Conservation (phyloP, 1,139 yeast genomes). For the Scheffersomyces segobiensis region DNA sequence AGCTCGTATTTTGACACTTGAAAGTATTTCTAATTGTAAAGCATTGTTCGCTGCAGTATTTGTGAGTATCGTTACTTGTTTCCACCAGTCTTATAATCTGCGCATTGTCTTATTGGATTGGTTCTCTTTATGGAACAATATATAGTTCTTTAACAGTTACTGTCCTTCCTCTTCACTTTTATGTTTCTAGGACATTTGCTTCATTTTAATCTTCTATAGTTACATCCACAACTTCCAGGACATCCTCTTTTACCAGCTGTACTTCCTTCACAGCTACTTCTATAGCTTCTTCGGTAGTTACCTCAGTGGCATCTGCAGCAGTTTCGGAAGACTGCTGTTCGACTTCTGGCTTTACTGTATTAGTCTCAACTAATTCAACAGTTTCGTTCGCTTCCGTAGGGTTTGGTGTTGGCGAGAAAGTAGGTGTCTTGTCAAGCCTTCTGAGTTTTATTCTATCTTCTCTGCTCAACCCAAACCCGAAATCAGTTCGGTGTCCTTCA, state of each 20-base stretch:
- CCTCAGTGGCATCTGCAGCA: background rate
- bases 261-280: background rate
- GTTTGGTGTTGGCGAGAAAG: background rate
- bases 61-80: too few species aligned
- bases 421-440: conserved; percentile 8
- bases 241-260: background rate
- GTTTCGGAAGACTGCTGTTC: conserved; percentile 2
- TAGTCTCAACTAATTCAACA: background rate
- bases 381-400: background rate
- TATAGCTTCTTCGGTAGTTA: background rate
- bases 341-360: background rate
- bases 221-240: too few species aligned
- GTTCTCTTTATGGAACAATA: too few species aligned
- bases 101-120: too few species aligned
- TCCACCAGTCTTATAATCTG: too few species aligned
- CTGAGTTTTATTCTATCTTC: conserved; percentile 46
- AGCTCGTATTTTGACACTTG: too few species aligned
- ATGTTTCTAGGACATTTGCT: too few species aligned
- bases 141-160: too few species aligned
- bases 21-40: too few species aligned
- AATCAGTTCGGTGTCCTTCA: conserved; percentile 11
- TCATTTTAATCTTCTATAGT: too few species aligned
- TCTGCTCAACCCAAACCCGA: conserved; percentile 32
- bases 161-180: too few species aligned
- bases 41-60: too few species aligned